Percentiles rank a stretch among this genome's conserved stretches.
Conservation (phyloP, 2,329 filamentous ascomycete genomes). For the Aspergillus terreus region DNA sequence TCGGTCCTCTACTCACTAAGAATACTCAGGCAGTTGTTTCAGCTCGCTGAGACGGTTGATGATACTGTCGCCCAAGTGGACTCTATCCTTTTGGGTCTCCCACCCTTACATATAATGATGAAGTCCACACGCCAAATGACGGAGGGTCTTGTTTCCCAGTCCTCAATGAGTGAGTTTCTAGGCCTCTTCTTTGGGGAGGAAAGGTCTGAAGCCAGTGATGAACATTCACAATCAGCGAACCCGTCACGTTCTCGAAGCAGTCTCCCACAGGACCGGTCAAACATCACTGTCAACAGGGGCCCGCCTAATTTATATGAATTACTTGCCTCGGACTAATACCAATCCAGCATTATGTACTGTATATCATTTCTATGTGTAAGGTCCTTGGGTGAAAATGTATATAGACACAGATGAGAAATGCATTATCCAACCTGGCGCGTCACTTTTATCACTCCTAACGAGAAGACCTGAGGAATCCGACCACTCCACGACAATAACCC, state of each 20-base stretch:
- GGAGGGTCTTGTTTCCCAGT: conserved; percentile 4
- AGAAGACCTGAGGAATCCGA: conserved; percentile 69
- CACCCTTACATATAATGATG: conserved; percentile 28
- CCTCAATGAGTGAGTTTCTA: conserved; percentile 9
- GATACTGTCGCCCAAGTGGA: conserved; percentile 10
- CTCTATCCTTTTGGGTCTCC: conserved; percentile 23
- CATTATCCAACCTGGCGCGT: neutral
- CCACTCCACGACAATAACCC: conserved; percentile 82
- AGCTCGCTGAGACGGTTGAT: conserved; percentile 25
- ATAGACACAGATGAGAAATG: neutral
- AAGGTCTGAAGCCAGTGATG: neutral
- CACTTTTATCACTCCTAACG: conserved; percentile 28
- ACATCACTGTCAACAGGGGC: neutral
- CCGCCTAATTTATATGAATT: conserved; percentile 12
- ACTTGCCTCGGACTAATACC: neutral
- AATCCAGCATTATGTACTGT: too few relatives aligned
- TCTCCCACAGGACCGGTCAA: neutral
- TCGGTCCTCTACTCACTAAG: conserved; percentile 60
- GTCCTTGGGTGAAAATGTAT: too few relatives aligned
- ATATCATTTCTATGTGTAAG: too few relatives aligned
- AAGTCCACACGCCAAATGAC: conserved; percentile 21
- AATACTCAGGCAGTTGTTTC: conserved; percentile 53
- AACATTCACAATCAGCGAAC: neutral
- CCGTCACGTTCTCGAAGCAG: neutral
- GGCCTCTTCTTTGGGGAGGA: neutral